Base-by-base conservation (phyloP, 257 asterid genomes). In the Knoxia roxburghii region DNA sequence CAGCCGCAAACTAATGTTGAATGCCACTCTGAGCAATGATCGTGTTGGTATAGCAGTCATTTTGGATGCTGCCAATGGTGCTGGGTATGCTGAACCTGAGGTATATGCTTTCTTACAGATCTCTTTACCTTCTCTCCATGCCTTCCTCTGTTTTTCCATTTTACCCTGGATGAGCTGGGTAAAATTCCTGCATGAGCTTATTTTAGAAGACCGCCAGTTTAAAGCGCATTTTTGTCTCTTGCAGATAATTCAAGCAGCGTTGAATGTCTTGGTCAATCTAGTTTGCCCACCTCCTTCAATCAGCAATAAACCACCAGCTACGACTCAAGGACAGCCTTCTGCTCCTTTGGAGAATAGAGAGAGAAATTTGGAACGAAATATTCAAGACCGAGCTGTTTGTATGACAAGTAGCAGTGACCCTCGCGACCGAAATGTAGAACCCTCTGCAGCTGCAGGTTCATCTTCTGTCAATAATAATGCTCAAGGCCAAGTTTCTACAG, bases 231-330 rank as follows among this genome's bases (percentile, higher is more conserved):
- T 30, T 20, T 74, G n/a, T n/a, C 41, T 67, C 72, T 80, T 65
- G 68, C 87, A 94, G 99, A 90, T 94, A 74, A 93, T 94, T 69
- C 96, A 86, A 81, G 95, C 96, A 7, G 96, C 99, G 29, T 71
- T 94, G 77, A 84, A 84, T 74, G 85, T 90, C 72, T 79, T 90
- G 76, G 90, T 94, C 76, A 90, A 89, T 77, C 95, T 94, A 55
- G 99, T 94, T 23, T 94, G 99, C 76, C 97, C 99, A 68, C 97
- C 99, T 61, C 99, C 99, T 70, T 90, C 99, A 72, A 90, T 94
- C 73, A 90, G 98, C 87, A 87, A 88, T 73, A 94, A 88, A 79
- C 88, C 99, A 57, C 77, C 89, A 73, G 75, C 79, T 49, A 58
- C 67, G 59, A 48, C 79, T 46, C 97, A 87, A 80, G 95, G 88